Evolutionary conservation across 2,329 filamentous ascomycete species (phyloP).

Genomic region (Chrysoporthe cubensis): DNA sequence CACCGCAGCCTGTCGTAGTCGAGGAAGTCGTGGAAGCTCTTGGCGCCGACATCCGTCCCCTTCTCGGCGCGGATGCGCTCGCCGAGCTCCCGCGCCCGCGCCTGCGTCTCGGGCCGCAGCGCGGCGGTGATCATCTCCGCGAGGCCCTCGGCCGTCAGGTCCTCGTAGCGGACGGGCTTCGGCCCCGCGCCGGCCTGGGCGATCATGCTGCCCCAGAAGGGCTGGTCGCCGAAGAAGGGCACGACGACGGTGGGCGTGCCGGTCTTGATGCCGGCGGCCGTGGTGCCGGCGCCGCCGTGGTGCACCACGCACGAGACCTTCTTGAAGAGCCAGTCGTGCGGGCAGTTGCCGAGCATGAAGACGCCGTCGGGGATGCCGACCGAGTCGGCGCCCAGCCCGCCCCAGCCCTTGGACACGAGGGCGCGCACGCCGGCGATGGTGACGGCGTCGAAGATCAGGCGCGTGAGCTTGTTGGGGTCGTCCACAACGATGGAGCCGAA

Average conservation of each 20-base stretch:
- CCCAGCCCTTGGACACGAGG: slow-evolving; percentile 87
- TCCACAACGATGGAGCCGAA: slow-evolving; percentile 85
- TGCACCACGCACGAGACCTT: slow-evolving; percentile 82
- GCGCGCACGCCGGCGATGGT: slow-evolving; percentile 71
- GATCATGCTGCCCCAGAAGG: slow-evolving; percentile 82
- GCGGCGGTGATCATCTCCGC: slow-evolving; percentile 66
- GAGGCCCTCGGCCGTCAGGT: slow-evolving; percentile 68
- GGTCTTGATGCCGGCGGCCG: slow-evolving; percentile 80
- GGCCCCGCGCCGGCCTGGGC: slow-evolving; percentile 74
- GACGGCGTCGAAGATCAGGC: slow-evolving; percentile 73
- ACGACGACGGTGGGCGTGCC: slow-evolving; percentile 82
- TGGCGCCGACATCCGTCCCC: slow-evolving; percentile 60
- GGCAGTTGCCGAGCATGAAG: slow-evolving; percentile 82
- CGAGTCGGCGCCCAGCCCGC: slow-evolving; percentile 75
- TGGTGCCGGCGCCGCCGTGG: slow-evolving; percentile 87
- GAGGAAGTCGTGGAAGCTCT: slow-evolving; percentile 73
- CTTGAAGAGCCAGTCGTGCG: slow-evolving; percentile 88
- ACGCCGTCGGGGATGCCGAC: slow-evolving; percentile 73
- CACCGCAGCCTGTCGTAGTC: slow-evolving; percentile 71
- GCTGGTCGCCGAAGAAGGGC: slow-evolving; percentile 86
- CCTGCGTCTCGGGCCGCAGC: slow-evolving; percentile 61
- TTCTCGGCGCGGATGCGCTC: slow-evolving; percentile 67
- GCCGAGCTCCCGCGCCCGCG: slow-evolving; percentile 62
- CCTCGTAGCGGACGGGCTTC: slow-evolving; percentile 68
- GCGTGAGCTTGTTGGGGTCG: slow-evolving; percentile 71